Percentiles rank a stretch among this genome's conserved stretches.
Evolutionary conservation across 371 early-diverging fungal species (phyloP).

Genomic region (Syncephalastrum contaminatum): DNA sequence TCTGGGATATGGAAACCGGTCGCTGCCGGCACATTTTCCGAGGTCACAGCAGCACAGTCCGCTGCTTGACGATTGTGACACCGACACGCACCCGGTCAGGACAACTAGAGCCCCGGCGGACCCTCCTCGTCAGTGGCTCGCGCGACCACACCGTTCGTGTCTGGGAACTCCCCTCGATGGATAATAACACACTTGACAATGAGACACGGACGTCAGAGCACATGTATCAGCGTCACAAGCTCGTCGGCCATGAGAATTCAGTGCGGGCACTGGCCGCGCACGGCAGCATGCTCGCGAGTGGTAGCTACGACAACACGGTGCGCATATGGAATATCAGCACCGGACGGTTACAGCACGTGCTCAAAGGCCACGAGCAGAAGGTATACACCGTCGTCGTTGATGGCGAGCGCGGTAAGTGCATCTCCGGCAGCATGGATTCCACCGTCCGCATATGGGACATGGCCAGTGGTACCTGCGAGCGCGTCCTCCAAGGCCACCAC

Average conservation of each 20-base stretch:
- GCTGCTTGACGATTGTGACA: constrained; percentile 87
- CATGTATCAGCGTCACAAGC: constrained; percentile 63
- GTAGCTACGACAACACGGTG: constrained; percentile 92
- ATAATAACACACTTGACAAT: constrained; percentile 22
- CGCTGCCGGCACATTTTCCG: constrained; percentile 83
- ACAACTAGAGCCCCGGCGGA: constrained; percentile 61
- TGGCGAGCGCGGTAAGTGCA: constrained; percentile 73
- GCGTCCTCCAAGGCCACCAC: constrained; percentile 61
- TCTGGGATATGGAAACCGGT: constrained; percentile 96
- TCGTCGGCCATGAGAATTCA: constrained; percentile 84
- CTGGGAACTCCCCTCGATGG: constrained; percentile 85
- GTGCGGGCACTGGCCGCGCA: constrained; percentile 92
- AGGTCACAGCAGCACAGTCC: constrained; percentile 95
- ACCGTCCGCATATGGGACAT: constrained; percentile 91
- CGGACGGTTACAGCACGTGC: constrained; percentile 61
- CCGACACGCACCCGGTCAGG: constrained; percentile 52
- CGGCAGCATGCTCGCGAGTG: constrained; percentile 83
- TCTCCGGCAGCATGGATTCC: constrained; percentile 94
- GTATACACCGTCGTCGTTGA: constrained; percentile 89
- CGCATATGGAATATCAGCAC: constrained; percentile 88
- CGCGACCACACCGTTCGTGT: constrained; percentile 94
- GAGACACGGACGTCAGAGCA: constrained; percentile 27
- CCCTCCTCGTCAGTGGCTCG: constrained; percentile 94
- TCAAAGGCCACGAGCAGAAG: constrained; percentile 82
- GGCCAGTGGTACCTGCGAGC: constrained; percentile 66